These are phyloP conservation scores for Pestalotiopsis sp. DNA, from an alignment of 2,329 filamentous ascomycete species.

Conservation along the genomic window DNA sequence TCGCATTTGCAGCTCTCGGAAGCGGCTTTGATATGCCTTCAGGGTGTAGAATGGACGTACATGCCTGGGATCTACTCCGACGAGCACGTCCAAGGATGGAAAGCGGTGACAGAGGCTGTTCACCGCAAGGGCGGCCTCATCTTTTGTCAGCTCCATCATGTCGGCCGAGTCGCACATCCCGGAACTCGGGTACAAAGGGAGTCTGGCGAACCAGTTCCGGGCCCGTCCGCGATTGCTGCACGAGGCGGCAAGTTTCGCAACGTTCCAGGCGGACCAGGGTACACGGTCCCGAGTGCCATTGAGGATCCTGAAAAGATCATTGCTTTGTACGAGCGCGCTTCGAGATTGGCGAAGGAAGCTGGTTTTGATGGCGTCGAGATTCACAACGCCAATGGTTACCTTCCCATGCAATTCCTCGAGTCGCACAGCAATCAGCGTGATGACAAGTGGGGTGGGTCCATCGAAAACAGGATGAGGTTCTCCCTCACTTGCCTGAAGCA, in stretches of 20 bases:
- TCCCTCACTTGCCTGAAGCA: slow-evolving; percentile 37
- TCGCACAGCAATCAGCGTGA: no score
- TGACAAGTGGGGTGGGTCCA: slow-evolving; percentile 55
- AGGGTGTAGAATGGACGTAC: neutral
- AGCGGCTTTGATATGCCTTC: neutral
- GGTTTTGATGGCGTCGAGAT: slow-evolving; percentile 74
- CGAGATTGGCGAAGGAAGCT: slow-evolving; percentile 58
- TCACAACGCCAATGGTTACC: slow-evolving; percentile 60
- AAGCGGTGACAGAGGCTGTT: slow-evolving; percentile 57
- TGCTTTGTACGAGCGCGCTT: slow-evolving; percentile 54
- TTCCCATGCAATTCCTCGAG: slow-evolving; percentile 62
- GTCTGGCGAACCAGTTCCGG: neutral
- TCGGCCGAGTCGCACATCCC: slow-evolving; percentile 44
- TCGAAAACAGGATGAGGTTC: slow-evolving; percentile 58
- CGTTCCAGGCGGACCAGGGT: neutral
- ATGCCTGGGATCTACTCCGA: slow-evolving; percentile 57
- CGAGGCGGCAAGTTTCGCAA: neutral
- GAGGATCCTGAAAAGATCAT: slow-evolving; percentile 55
- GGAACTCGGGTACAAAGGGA: slow-evolving; percentile 20
- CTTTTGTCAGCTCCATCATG: slow-evolving; percentile 59
- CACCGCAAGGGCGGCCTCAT: slow-evolving; percentile 61
- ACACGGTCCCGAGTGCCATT: slow-evolving; percentile 46
- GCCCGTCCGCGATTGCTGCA: neutral
- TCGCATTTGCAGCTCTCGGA: neutral
- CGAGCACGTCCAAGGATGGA: slow-evolving; percentile 58